A percentile compares a stretch with the other conserved stretches of the same genome.
phyloP scores from a whole-genome alignment of 2,329 filamentous ascomycete genomes.

The Geoglossum cookeanum region DNA sequence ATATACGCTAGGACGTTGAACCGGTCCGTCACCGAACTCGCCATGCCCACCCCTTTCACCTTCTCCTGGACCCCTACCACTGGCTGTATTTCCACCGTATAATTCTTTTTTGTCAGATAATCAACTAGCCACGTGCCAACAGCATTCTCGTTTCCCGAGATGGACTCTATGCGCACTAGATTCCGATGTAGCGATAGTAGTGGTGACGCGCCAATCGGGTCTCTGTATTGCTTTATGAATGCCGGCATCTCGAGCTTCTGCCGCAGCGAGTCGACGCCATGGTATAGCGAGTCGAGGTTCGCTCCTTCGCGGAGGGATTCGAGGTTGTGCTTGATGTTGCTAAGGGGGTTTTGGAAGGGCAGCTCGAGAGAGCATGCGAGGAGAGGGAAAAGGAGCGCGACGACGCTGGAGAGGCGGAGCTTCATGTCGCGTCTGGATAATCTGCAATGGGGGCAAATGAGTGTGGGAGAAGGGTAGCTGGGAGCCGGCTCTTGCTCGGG shows the following conservation, averaged over 20 bases:
- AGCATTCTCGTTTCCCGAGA: conserved; percentile 4
- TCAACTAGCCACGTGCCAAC: conserved; percentile 2
- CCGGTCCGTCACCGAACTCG: not conserved
- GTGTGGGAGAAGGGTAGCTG: not conserved
- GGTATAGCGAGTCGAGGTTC: not conserved
- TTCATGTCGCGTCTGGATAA: not conserved
- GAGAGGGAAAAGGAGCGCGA: not conserved
- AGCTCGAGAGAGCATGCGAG: not conserved
- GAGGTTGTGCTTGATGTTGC: not conserved
- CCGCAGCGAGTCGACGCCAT: not conserved
- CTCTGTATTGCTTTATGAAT: not conserved
- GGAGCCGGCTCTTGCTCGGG: not conserved
- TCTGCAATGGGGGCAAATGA: not conserved
- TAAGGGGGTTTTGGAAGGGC: not conserved
- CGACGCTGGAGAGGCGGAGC: not conserved
- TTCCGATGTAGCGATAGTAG: conserved; percentile 3
- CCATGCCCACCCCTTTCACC: not conserved
- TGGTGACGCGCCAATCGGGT: not conserved
- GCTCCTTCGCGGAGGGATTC: not conserved
- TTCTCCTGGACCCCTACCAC: not conserved
- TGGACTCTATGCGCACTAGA: conserved; percentile 5
- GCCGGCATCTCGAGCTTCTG: conserved; percentile 1
- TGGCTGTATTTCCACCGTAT: conserved; percentile 3
- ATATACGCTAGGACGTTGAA: conserved; percentile 6
- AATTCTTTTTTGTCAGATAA: conserved; percentile 2